phyloP scores from a whole-genome alignment of 2,329 filamentous ascomycete species.

The Arthrobotrys sphaeroides region DNA sequence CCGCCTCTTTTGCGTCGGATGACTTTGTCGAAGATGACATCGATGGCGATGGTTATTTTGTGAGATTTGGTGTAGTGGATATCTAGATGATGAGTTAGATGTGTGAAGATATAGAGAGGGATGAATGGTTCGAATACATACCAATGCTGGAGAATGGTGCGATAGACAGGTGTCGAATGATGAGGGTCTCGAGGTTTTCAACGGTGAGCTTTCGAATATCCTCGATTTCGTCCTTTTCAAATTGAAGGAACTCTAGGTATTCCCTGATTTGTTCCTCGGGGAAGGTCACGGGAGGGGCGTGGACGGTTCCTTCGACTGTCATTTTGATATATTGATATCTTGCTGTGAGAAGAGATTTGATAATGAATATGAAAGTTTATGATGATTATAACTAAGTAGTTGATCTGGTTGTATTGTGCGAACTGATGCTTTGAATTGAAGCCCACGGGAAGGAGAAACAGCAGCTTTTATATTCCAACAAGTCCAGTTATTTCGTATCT shows the following conservation, averaged over 20 bases:
- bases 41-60: slow-evolving; percentile 9
- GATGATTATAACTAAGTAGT: not conserved
- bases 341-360: not conserved
- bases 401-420: too few species aligned
- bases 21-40: slow-evolving; percentile 39
- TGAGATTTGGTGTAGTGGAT: slow-evolving; percentile 39
- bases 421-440: too few species aligned
- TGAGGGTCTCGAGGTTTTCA: slow-evolving; percentile 23
- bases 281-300: not conserved
- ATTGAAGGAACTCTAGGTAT: slow-evolving; percentile 41
- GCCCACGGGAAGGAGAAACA: too few species aligned
- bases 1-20: slow-evolving; percentile 35
- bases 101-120: not conserved
- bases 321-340: slow-evolving; percentile 1
- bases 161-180: slow-evolving; percentile 25
- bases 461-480: too few species aligned
- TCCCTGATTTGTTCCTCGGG: slow-evolving; percentile 15
- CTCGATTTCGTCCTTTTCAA: slow-evolving; percentile 16
- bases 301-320: slow-evolving; percentile 3
- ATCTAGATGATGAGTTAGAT: slow-evolving; percentile 5
- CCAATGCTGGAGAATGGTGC: slow-evolving; percentile 38
- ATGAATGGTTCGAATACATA: not conserved
- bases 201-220: slow-evolving; percentile 10
- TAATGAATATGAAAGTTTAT: not conserved
- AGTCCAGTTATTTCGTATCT: too few species aligned